Base-by-base conservation (phyloP, 176 grass and related monocot species). In the Microstegium vimineum region DNA sequence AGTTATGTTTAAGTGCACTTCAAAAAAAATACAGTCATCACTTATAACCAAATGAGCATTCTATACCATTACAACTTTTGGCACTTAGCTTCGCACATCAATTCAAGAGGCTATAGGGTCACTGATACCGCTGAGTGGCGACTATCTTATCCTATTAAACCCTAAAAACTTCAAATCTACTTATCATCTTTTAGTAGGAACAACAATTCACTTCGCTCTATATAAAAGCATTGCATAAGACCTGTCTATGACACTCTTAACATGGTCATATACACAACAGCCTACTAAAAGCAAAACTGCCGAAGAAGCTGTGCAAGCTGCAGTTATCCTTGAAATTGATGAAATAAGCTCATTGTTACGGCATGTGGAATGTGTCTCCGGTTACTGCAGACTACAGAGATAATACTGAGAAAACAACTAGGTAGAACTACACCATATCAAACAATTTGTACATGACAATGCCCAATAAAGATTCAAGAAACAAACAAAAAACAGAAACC, bases 41-140 rank as follows among this genome's bases (percentile, higher is more conserved):
- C 22, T 68, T 37, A 56, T 27, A 69, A 40, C 64, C n/a, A 18
- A 81, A 81, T 10, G 17, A 81, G 78, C 8, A 2, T 81, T 81
- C 22, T 28, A 37, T 51, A 18, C 74, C 54, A 15, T 62, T 62
- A 28, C 45, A 69, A 40, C 18, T 56, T 80, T 69, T 81, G 45
- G 46, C 22, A 10, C 30, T 37, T 27, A 69, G 22, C 22, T 80
- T 69, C 3, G 16, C 52, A 37, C 31, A 74, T 65, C 16, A 65
- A 47, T 4, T 60, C 12, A 74, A 65, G 20, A 62, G n/a, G 70
- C 36, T 3, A 45, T 18, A 12, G 4, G 9, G 14, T 33, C 32
- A 49, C 0, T 5, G 30, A 79, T 35, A 78, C 60, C 11, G 23
- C 54, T 20, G 12, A 35, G 45, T 16, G 3, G 4, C 2, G 4